Conservation (phyloP, 352 stramenopile genomes). For the Phytophthora crassamura region DNA sequence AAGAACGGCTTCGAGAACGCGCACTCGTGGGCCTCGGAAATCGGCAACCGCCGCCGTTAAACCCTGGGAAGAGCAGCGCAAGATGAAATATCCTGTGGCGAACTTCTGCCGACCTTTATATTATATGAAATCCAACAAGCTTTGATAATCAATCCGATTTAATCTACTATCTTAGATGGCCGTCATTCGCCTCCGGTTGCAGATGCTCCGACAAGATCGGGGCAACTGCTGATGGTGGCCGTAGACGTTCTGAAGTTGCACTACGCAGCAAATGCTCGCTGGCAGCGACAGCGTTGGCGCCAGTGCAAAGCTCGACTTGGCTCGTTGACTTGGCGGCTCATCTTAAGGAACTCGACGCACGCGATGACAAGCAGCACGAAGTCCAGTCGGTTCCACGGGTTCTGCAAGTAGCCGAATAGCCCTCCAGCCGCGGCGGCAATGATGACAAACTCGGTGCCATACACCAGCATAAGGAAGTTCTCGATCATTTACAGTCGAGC, state of each 20-base stretch:
- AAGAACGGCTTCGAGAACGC: constrained; percentile 80
- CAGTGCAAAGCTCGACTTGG: constrained; percentile 9
- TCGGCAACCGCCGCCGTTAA: constrained; percentile 44
- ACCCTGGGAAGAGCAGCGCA: not conserved
- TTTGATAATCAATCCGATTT: not conserved
- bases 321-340: too few relatives aligned
- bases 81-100: too few relatives aligned
- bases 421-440: constrained; percentile 61
- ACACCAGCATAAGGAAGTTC: constrained; percentile 77
- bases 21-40: constrained; percentile 53
- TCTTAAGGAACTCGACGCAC: constrained; percentile 70
- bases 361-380: constrained; percentile 72
- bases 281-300: constrained; percentile 7
- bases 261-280: constrained; percentile 3
- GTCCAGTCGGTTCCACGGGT: constrained; percentile 84
- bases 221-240: constrained; percentile 21
- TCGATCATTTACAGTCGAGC: constrained; percentile 66
- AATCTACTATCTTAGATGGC: constrained; percentile 15
- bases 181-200: constrained; percentile 30
- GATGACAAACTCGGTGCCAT: constrained; percentile 72
- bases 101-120: too few relatives aligned
- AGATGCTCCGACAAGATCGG: constrained; percentile 33
- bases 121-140: not conserved
- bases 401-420: constrained; percentile 74
- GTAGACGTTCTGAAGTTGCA: constrained; percentile 18